Evolutionary conservation across 1,139 yeast species (phyloP), one percentile per base, ranked within the genome.

Genomic region (Citeromyces hawaiiensis): DNA sequence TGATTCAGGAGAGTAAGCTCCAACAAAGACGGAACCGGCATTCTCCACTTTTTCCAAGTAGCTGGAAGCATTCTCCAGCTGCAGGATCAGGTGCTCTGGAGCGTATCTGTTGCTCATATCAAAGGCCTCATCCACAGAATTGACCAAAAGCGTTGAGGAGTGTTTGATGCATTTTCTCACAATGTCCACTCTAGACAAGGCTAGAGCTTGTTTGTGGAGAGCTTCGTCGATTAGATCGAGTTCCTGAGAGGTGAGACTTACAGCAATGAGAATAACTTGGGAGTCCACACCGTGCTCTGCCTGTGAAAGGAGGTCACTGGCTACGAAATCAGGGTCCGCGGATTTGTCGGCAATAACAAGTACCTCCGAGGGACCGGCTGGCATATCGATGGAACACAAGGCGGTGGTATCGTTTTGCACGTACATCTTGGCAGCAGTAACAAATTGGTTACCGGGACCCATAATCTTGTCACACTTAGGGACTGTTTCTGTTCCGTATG

Each of bases 231-330:
- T 76, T 40, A 72, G 79, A 16, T 60, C 64, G 38, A 88, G 62
- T 56, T 86, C 79, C 25, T 59, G 59, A 9, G 67, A 64, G 5
- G 74, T 61, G 61, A 91, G 69, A 37, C 66, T 76, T 35, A 88
- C 88, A 44, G 96, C 95, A 46, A 91, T 70, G 51, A 91, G 70
- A 42, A 91, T 83, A 17, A 91, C 98, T 66, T 91, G 99, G 4
- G 98, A 91, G 59, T 91, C 99, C 43, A 87, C 74, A 46, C 99
- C 99, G 58, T 91, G 99, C 64, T 91, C 99, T 23, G 99, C 99
- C 65, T 91, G 99, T 0, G 97, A 88, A 44, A 91, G 69, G 56
- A 91, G 70, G 57, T 91, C 99, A 50, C 91, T 76, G 17, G 97
- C 98, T 31, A 91, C 98, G 60, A 85, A 91, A 52, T 88, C 95